These are phyloP conservation scores for Forsythia suspensa DNA, from an alignment of 257 asterid species.

Conservation along the genomic window DNA sequence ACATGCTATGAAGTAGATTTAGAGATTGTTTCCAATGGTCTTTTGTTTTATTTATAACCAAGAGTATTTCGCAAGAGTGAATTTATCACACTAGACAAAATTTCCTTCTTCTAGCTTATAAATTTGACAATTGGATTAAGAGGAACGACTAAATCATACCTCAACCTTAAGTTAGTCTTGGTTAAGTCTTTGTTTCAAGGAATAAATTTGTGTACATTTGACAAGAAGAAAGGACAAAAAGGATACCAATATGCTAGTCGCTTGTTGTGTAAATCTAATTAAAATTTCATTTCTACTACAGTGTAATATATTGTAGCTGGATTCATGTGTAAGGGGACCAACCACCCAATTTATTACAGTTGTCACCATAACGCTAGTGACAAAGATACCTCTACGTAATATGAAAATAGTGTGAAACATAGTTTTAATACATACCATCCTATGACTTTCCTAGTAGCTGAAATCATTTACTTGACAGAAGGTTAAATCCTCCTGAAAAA, in stretches of 20 bases:
- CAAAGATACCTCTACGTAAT: neutral
- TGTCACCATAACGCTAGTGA: neutral
- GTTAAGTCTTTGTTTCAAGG: neutral
- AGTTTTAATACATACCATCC: neutral
- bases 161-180: neutral
- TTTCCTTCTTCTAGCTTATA: neutral
- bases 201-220: neutral
- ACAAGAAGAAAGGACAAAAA: neutral
- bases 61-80: neutral
- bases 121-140: neutral
- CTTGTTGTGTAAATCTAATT: neutral
- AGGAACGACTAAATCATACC: neutral
- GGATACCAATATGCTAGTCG: neutral
- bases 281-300: neutral
- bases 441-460: conserved; percentile 16
- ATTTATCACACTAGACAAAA: neutral
- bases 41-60: neutral
- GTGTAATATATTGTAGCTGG: neutral
- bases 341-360: neutral
- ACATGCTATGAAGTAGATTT: neutral
- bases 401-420: conserved; percentile 11
- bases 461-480: conserved; percentile 11
- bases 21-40: neutral
- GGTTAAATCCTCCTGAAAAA: neutral
- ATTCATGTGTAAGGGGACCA: neutral